A percentile compares a stretch with the other conserved stretches of the same genome.
Conservation (phyloP, 768 basidiomycete species). For the Pleurotus djamor region DNA sequence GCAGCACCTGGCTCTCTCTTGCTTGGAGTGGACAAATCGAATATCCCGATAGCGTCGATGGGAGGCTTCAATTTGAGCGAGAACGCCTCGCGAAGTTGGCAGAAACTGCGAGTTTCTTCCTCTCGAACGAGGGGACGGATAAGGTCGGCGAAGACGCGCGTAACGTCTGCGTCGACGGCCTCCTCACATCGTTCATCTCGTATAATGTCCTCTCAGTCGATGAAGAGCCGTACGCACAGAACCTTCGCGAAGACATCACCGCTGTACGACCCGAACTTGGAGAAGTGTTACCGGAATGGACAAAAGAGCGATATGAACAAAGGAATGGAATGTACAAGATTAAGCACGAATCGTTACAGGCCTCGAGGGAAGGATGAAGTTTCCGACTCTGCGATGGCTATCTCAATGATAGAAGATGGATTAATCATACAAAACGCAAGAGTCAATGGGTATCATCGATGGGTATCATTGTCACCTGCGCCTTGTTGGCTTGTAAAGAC, state of each 20-base stretch:
- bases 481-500: neutral
- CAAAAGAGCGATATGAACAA: conserved; percentile 23
- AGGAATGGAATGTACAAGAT: conserved; percentile 32
- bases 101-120: conserved; percentile 13
- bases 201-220: conserved; percentile 30
- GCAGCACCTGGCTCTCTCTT: conserved; percentile 46
- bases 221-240: conserved; percentile 34
- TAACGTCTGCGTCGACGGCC: conserved; percentile 13
- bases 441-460: too few species aligned
- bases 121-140: neutral
- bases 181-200: conserved; percentile 28
- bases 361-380: conserved; percentile 14
- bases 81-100: conserved; percentile 20
- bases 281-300: conserved; percentile 31
- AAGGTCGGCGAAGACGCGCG: conserved; percentile 14
- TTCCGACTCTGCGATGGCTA: neutral
- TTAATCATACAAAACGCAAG: too few species aligned
- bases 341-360: conserved; percentile 31
- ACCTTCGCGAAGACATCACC: conserved; percentile 30
- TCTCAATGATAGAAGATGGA: too few species aligned
- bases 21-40: conserved; percentile 30
- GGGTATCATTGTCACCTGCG: too few species aligned
- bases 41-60: conserved; percentile 30
- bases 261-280: conserved; percentile 24
- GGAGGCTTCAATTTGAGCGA: conserved; percentile 33